Base-by-base conservation (phyloP, 305 asterid species). In the Fraxinus nigra region DNA sequence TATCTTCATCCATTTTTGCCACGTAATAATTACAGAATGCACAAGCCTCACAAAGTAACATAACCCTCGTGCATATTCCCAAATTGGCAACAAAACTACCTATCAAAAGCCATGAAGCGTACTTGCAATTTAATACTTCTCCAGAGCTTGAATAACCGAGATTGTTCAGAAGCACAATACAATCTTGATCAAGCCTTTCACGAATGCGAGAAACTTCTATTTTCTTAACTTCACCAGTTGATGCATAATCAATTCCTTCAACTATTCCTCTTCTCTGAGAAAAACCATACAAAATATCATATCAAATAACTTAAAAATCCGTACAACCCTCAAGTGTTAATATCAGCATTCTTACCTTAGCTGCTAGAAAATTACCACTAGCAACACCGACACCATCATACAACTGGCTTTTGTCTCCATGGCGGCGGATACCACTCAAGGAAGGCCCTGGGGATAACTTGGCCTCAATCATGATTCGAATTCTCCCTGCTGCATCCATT, bases 161-260 rank as follows among this genome's bases (percentile, higher is more conserved):
- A 87, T 95, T 95, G 92, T 91, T 94, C 77, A 94, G 83, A n/a
- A 95, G 87, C 79, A 92, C 97, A 54, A 95, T 90, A 85, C 88
- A 89, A 18, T 89, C 95, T 86, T 92, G 92, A 90, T 93, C 94
- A 51, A 95, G 98, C 88, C 94, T 90, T 87, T 95, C 97, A 20
- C 90, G 92, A 20, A 95, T 93, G 78, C 95, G 92, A 86, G 93
- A 84, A 84, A 91, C 98, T 54, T 95, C 97, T 67, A 95, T 88
- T 89, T 94, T 95, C 95, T 95, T 93, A 74, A 95, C 98, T 93
- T 94, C 98, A 72, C 99, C 99, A n/a, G 99, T 95, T 56, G 96
- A 90, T 33, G 70, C 93, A 86, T 88, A 95, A 90, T 95, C 99
- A 82, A 90, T 89, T 75, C 99, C 99, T 84, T 91, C 97, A 18